phyloP scores from a whole-genome alignment of 2,329 filamentous ascomycete genomes.

The Claviceps citrina region DNA sequence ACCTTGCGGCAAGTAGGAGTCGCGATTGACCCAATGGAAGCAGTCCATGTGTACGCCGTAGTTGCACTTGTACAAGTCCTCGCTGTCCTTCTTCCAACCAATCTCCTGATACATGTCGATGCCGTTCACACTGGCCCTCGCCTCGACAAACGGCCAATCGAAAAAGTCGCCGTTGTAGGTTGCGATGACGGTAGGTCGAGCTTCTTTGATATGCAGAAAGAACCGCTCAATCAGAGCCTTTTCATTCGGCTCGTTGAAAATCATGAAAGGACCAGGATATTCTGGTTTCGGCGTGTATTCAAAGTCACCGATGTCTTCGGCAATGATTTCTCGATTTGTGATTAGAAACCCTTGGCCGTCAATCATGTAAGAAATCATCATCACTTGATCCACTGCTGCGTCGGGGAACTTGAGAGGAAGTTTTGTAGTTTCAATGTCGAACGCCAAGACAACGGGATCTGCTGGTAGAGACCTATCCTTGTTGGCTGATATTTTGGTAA shows the following conservation, averaged over 20 bases:
- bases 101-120: slow-evolving; percentile 99
- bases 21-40: slow-evolving; percentile 96
- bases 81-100: slow-evolving; percentile 84
- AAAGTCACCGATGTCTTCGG: slow-evolving; percentile 92
- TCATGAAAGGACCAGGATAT: slow-evolving; percentile 88
- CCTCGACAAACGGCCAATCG: slow-evolving; percentile 98
- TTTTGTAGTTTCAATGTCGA: slow-evolving; percentile 96
- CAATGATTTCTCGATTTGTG: slow-evolving; percentile 94
- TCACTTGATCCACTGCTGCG: slow-evolving; percentile 84
- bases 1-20: slow-evolving; percentile 93
- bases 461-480: slow-evolving; percentile 79
- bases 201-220: slow-evolving; percentile 90
- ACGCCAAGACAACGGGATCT: slow-evolving; percentile 97
- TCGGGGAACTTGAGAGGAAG: slow-evolving; percentile 93
- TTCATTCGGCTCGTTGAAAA: slow-evolving; percentile 95
- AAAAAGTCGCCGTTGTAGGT: slow-evolving; percentile 99
- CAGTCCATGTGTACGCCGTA: slow-evolving; percentile 98
- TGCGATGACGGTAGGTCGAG: slow-evolving; percentile 86
- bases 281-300: slow-evolving; percentile 97
- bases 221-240: slow-evolving; percentile 78
- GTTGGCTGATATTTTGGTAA: slow-evolving; percentile 68
- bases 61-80: slow-evolving; percentile 91
- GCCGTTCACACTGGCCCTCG: slow-evolving; percentile 78
- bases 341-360: slow-evolving; percentile 96
- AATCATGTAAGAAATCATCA: slow-evolving; percentile 99